Conservation (phyloP, 768 basidiomycete species). For the Tulasnella sp. region DNA sequence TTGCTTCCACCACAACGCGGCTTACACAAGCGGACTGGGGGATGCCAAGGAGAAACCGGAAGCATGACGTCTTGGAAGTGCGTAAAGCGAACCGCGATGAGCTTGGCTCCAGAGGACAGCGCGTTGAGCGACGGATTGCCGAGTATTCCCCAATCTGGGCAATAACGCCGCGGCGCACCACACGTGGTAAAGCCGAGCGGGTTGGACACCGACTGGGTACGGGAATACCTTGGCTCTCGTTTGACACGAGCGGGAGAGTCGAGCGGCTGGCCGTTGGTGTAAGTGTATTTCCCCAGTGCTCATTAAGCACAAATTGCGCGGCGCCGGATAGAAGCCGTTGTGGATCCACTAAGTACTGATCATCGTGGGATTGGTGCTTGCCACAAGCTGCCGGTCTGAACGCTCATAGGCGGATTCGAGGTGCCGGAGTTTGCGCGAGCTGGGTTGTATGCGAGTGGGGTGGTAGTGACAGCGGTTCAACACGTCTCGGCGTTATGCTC, state of each 20-base stretch:
- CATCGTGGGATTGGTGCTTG: too few relatives aligned
- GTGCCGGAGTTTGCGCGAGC: too few relatives aligned
- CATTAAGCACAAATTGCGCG: neutral
- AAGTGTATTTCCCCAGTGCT: neutral
- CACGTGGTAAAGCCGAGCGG: neutral
- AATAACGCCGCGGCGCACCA: neutral
- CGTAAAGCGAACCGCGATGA: neutral
- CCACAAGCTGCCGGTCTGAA: too few relatives aligned
- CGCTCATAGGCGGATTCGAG: too few relatives aligned
- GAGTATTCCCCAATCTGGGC: conserved; percentile 11
- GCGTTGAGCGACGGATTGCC: neutral
- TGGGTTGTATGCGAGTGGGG: too few relatives aligned
- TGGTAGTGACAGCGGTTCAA: too few relatives aligned
- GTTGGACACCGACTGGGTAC: neutral
- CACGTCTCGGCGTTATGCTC: too few relatives aligned
- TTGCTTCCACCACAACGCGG: neutral
- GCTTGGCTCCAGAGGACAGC: neutral
- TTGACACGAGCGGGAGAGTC: neutral
- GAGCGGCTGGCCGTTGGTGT: neutral
- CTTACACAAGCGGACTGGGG: neutral
- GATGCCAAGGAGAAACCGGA: neutral
- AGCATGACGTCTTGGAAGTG: neutral
- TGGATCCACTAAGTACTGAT: too few relatives aligned
- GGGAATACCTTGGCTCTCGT: neutral
- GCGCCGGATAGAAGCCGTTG: too few relatives aligned